Percentiles rank a stretch among this genome's conserved stretches.
Evolutionary conservation across 1,284 basidiomycete genomes (phyloP).

Genomic region (Ceraceosorus guamensis): DNA sequence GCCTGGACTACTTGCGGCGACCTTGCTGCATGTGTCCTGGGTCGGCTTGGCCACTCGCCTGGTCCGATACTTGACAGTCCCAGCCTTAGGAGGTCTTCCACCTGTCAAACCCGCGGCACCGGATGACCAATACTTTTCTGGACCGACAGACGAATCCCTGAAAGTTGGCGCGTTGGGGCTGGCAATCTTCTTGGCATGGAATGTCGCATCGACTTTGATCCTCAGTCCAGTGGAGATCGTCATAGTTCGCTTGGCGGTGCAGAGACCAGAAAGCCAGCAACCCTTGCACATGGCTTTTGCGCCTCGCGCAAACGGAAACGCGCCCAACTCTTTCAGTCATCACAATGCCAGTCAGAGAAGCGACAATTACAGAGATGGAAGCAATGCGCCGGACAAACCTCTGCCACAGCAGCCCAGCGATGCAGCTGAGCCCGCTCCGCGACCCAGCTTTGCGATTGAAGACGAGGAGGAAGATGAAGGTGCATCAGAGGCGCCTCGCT

Average conservation of each 20-base stretch:
- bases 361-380: not conserved
- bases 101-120: conserved; percentile 20
- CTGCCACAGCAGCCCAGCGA: conserved; percentile 1
- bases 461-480: conserved; percentile 32
- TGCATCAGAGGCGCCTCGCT: conserved; percentile 4
- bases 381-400: not conserved
- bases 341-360: conserved; percentile 15
- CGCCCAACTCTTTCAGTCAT: conserved; percentile 19
- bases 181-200: conserved; percentile 33
- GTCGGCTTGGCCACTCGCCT: conserved; percentile 31
- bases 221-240: conserved; percentile 43
- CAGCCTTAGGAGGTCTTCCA: conserved; percentile 25
- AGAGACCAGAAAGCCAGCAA: conserved; percentile 39
- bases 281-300: conserved; percentile 43
- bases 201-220: conserved; percentile 24
- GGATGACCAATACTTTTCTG: conserved; percentile 27
- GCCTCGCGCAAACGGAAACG: conserved; percentile 8
- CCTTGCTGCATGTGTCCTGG: conserved; percentile 30
- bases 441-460: conserved; percentile 37
- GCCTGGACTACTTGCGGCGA: conserved; percentile 35
- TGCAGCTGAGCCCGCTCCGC: conserved; percentile 13
- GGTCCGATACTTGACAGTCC: conserved; percentile 33
- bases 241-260: conserved; percentile 37
- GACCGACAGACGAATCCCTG: conserved; percentile 27
- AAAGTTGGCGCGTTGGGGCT: conserved; percentile 28